Base-by-base conservation (phyloP, 108 stramenopile genomes). In the Conticribra guillardii region DNA sequence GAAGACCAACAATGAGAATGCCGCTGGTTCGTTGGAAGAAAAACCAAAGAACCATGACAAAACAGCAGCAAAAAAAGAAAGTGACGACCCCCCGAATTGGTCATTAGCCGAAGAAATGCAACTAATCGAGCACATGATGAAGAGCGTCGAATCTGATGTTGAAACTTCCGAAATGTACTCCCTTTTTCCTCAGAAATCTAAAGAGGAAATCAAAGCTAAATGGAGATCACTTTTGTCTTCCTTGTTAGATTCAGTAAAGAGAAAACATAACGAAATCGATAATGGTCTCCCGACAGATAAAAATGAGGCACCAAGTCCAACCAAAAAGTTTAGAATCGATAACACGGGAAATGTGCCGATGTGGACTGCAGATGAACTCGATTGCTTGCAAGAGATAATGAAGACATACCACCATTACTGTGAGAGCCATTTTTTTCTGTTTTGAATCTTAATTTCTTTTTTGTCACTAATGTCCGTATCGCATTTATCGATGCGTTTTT, bases 281-380 rank as follows among this genome's bases (percentile, higher is more conserved):
- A 23, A 30, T 62, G 32, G 8, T 44, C 4, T 16, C 24, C 19
- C 65, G 24, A 4, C 65, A 22, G 28, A 51, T 51, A 16, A 51
- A 11, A 11, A 51, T 51, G 50, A 51, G 16, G 16, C 50, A 4
- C 50, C 50, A 4, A 59, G 21, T 24, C 16, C 22, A 22, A 4
- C 22, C 4, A 41, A 41, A 18, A 59, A 26, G 4, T 22, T 21
- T 4, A 37, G 15, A 16, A 28, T 4, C 4, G 21, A 28, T 14
- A 4, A 18, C 4, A 28, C 4, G 5, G n/a, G 4, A 18, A 41
- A 26, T 18, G 24, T 22, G 22, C 4, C n/a, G 4, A 74, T 34
- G 33, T 91, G 89, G 89, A 65, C 77, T 48, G 55, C 50, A 21
- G 85, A 85, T 18, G 89, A 90, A 68, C 57, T 80, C 30, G 84